phyloP scores from a whole-genome alignment of 257 asterid genomes.

The Cynanchum wilfordii region DNA sequence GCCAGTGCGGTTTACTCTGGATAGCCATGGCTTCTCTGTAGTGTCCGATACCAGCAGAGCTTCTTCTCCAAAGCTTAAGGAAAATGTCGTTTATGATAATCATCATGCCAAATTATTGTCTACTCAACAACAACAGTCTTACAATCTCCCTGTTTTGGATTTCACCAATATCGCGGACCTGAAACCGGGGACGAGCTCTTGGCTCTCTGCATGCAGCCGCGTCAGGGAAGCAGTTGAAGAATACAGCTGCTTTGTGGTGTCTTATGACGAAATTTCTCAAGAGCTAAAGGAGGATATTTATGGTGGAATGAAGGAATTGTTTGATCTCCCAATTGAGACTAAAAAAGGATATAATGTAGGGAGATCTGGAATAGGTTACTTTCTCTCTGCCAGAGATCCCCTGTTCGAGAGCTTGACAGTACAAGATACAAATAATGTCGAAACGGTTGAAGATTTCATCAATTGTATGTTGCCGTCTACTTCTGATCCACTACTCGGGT shows the following conservation, averaged over 20 bases:
- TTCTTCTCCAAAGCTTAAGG: too few species aligned
- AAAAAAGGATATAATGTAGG: not conserved
- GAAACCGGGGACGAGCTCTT: not conserved
- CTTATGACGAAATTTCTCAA: not conserved
- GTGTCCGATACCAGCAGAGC: too few species aligned
- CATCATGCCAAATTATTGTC: not conserved
- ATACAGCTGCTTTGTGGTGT: not conserved
- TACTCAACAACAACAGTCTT: not conserved
- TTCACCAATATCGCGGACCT: not conserved
- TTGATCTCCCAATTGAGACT: not conserved
- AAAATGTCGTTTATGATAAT: too few species aligned
- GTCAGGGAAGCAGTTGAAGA: not conserved
- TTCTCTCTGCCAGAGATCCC: not conserved
- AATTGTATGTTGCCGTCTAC: not conserved
- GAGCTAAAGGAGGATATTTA: not conserved
- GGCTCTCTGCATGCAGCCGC: not conserved
- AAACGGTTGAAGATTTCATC: not conserved
- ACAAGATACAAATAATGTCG: not conserved
- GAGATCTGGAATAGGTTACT: not conserved
- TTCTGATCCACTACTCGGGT: not conserved
- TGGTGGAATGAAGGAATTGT: not conserved
- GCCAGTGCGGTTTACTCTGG: too few species aligned
- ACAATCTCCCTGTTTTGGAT: not conserved
- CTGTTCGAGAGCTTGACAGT: not conserved
- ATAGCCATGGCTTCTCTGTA: too few species aligned